A percentile compares a stretch with the other conserved stretches of the same genome.
Conservation (phyloP, 2,329 filamentous ascomycete species). For the Fusarium albidum region DNA sequence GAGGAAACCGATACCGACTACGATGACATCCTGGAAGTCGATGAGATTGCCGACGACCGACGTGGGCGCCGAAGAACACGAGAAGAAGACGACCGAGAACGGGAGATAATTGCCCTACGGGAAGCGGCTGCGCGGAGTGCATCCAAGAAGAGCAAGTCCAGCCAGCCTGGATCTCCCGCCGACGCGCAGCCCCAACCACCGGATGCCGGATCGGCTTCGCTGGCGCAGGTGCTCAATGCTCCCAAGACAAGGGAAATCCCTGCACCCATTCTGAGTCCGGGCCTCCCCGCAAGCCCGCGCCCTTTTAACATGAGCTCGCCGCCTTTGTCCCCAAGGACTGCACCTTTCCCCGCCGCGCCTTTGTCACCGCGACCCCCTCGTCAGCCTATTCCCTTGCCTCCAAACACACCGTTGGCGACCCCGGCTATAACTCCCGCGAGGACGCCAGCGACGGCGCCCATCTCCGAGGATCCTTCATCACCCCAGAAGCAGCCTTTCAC, state of each 20-base stretch:
- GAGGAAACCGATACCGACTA: constrained; percentile 82
- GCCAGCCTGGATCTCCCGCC: constrained; percentile 39
- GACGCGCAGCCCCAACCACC: constrained; percentile 46
- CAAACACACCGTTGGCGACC: constrained; percentile 72
- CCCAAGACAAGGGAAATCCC: constrained; percentile 45
- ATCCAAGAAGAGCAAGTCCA: constrained; percentile 74
- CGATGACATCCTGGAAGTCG: constrained; percentile 77
- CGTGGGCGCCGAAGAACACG: constrained; percentile 84
- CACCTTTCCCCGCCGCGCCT: constrained; percentile 57
- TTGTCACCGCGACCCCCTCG: constrained; percentile 78
- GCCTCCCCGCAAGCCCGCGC: constrained; percentile 67
- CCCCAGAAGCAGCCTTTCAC: constrained; percentile 12
- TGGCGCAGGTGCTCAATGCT: constrained; percentile 60
- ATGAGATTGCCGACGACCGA: constrained; percentile 66
- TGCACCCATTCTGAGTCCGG: constrained; percentile 63
- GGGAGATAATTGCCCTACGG: constrained; percentile 72
- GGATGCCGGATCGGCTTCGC: constrained; percentile 55
- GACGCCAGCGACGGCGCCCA: constrained; percentile 48
- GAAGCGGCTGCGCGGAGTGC: constrained; percentile 75
- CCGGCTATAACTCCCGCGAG: constrained; percentile 40
- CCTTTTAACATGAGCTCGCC: constrained; percentile 69
- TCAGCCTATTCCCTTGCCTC: constrained; percentile 76
- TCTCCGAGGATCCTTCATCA: constrained; percentile 23
- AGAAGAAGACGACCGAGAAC: constrained; percentile 84
- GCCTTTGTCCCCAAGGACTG: constrained; percentile 70